A percentile compares a stretch with the other conserved stretches of the same genome.
Evolutionary conservation across 2,329 filamentous ascomycete genomes (phyloP).

Genomic region (Aspergillus terreus): DNA sequence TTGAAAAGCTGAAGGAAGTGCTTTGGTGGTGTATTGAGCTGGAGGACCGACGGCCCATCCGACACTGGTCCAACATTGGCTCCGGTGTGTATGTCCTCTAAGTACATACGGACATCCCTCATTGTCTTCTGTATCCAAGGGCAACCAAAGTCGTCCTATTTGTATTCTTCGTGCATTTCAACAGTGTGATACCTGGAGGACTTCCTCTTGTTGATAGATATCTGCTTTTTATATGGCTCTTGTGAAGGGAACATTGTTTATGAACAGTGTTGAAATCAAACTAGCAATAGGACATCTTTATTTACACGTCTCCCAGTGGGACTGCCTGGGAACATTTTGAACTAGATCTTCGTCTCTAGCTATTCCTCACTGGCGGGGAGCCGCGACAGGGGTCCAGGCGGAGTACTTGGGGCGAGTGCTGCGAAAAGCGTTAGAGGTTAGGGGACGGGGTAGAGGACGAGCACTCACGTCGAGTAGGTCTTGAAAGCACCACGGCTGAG

Average conservation of each 20-base stretch:
- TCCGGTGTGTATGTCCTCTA: conserved; percentile 64
- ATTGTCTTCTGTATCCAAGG: background rate
- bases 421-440: conserved; percentile 8
- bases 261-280: conserved; percentile 18
- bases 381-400: conserved; percentile 35
- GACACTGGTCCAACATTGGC: conserved; percentile 71
- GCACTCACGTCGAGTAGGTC: conserved; percentile 87
- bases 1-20: conserved; percentile 84
- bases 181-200: conserved; percentile 26
- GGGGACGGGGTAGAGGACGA: background rate
- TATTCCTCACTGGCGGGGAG: conserved; percentile 21
- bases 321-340: background rate
- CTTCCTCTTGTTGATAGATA: conserved; percentile 14
- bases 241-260: background rate
- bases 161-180: conserved; percentile 7
- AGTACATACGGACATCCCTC: conserved; percentile 6
- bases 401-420: conserved; percentile 33
- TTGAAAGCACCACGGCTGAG: conserved; percentile 76
- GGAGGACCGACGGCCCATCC: conserved; percentile 76
- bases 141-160: background rate
- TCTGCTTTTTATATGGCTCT: conserved; percentile 2
- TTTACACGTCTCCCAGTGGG: conserved; percentile 29
- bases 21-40: conserved; percentile 98
- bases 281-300: conserved; percentile 31
- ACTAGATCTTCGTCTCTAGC: background rate